phyloP scores from a whole-genome alignment of 1,284 basidiomycete genomes.

The Ceratobasidium sp. region DNA sequence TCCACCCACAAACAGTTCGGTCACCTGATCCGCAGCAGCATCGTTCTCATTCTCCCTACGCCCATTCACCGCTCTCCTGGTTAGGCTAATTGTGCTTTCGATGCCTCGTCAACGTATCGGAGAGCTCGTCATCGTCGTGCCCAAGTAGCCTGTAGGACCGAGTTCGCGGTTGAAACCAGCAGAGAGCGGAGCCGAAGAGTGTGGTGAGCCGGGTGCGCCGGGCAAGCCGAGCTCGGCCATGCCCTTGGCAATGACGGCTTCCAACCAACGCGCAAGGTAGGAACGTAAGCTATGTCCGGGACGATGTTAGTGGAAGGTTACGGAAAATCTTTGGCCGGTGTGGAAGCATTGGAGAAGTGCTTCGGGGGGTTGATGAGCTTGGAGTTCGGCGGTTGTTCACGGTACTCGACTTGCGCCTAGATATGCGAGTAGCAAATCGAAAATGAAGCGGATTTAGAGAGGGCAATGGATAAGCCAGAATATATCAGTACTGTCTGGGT shows the following conservation, averaged over 20 bases:
- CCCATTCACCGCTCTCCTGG: slow-evolving; percentile 88
- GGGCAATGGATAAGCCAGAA: too few relatives aligned
- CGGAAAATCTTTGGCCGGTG: slow-evolving; percentile 52
- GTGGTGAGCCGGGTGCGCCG: slow-evolving; percentile 55
- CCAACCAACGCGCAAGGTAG: slow-evolving; percentile 67
- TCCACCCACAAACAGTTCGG: slow-evolving; percentile 7
- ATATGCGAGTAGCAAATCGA: too few relatives aligned
- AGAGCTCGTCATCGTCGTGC: slow-evolving; percentile 96
- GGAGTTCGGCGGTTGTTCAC: slow-evolving; percentile 96
- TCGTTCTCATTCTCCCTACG: slow-evolving; percentile 57
- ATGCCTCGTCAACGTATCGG: slow-evolving; percentile 92
- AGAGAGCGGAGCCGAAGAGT: slow-evolving; percentile 66
- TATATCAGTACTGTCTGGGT: neutral
- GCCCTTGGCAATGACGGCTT: slow-evolving; percentile 63
- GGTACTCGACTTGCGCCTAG: slow-evolving; percentile 95
- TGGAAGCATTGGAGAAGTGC: slow-evolving; percentile 65
- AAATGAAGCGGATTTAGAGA: too few relatives aligned
- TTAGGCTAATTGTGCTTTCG: slow-evolving; percentile 96
- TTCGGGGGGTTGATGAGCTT: slow-evolving; percentile 92
- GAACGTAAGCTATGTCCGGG: slow-evolving; percentile 64
- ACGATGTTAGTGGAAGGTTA: slow-evolving; percentile 15
- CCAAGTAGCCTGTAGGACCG: slow-evolving; percentile 89
- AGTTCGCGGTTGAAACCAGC: slow-evolving; percentile 72
- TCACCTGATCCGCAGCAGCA: slow-evolving; percentile 29
- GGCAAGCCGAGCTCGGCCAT: slow-evolving; percentile 46